Evolutionary conservation across 2,329 filamentous ascomycete genomes (phyloP), one percentile per base, ranked within the genome.

Genomic region (Exophiala oligosperma): DNA sequence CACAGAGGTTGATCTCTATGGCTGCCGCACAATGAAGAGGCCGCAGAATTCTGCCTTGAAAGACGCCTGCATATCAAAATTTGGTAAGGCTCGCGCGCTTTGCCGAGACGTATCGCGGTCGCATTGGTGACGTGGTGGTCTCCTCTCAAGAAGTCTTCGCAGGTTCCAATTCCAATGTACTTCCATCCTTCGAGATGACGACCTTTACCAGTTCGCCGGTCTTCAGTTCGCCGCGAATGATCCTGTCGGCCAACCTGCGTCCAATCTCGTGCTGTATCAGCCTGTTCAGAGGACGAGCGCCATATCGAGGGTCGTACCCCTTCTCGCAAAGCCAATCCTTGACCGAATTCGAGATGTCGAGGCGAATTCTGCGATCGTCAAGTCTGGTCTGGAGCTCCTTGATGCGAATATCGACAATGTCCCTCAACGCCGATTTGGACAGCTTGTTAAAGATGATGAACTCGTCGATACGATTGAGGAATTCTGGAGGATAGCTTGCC

Each of bases 361-460:
- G 81, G 0, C 77, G 83, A 72, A 97, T 96, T 54, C 94, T 85
- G 51, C 91, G 85, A 68, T 97, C 92, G 62, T 94, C 88, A 1
- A 97, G 84, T 41, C 92, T 85, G 52, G 78, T 77, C 73, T 97
- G 92, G 6, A 97, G 80, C 76, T 97, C 94, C 61, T 81, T 84
- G 49, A 97, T 80, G 32, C 94, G 85, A 63, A 97, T 97, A 69
- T 97, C 91, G 49, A 97, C 92, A 64, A 97, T 97, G 69, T 96
- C 92, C 29, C 91, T 83, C 56, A 97, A 82, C 14, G 93, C 92
- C 17, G 81, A 79, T 29, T 82, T 82, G 0, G 91, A 90, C 1
- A 97, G 83, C 7, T 93, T 85, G 75, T 92, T 93, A 81, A 97
- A 97, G 70, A 97, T 79, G 72, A 97, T 97, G 77, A 97, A 97